Conservation (phyloP, 2,329 filamentous ascomycete species). For the Coleophoma eucalyptorum region DNA sequence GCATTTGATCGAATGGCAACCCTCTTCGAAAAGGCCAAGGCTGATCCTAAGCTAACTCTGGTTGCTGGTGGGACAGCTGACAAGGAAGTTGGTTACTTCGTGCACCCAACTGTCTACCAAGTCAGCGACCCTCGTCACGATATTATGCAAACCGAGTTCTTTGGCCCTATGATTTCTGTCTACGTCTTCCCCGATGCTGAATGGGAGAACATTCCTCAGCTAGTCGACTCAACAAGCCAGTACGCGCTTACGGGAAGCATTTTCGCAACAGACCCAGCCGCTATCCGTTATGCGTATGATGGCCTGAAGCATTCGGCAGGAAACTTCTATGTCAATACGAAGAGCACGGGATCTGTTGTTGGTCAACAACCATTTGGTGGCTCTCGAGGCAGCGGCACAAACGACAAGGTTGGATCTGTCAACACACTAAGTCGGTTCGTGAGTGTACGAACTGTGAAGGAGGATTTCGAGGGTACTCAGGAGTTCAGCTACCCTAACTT, state of each 20-base stretch:
- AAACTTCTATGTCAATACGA: slow-evolving; percentile 86
- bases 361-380: slow-evolving; percentile 72
- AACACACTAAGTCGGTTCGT: slow-evolving; percentile 64
- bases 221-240: slow-evolving; percentile 68
- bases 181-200: slow-evolving; percentile 72
- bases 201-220: slow-evolving; percentile 34
- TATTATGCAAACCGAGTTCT: slow-evolving; percentile 75
- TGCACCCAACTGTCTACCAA: slow-evolving; percentile 78
- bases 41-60: slow-evolving; percentile 67
- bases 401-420: slow-evolving; percentile 68
- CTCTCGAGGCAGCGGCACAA: slow-evolving; percentile 63
- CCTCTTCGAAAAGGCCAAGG: slow-evolving; percentile 75
- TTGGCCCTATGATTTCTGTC: slow-evolving; percentile 71
- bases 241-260: slow-evolving; percentile 77
- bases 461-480: slow-evolving; percentile 65
- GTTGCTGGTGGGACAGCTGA: slow-evolving; percentile 76
- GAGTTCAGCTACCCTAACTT: slow-evolving; percentile 70
- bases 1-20: slow-evolving; percentile 77
- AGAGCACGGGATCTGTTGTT: slow-evolving; percentile 71
- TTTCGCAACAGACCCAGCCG: slow-evolving; percentile 66
- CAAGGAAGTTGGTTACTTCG: slow-evolving; percentile 74
- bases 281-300: slow-evolving; percentile 65
- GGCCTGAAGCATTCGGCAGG: slow-evolving; percentile 68
- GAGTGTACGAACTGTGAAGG: slow-evolving; percentile 65
- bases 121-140: slow-evolving; percentile 71